Evolutionary conservation across 495 filamentous ascomycete species (phyloP), one percentile per base, ranked within the genome.

Genomic region (Hypoxylon trugodes): DNA sequence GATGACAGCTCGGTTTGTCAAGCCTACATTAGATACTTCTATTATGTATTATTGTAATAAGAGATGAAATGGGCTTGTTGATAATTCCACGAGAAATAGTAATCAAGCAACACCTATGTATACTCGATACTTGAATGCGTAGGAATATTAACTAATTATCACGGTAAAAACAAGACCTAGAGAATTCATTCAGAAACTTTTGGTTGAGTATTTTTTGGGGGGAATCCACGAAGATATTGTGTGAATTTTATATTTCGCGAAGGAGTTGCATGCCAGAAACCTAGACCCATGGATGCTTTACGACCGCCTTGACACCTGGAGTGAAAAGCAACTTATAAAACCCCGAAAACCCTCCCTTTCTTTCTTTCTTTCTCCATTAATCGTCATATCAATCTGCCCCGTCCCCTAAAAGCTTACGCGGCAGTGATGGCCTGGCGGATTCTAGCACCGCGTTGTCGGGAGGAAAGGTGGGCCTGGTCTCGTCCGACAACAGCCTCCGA

Each of bases 401-500:
- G 42, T 36, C 28, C 24, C 38, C 40, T 59, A 28, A n/a, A 41
- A 38, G 54, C 69, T 77, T 92, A 94, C 74, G 90, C 83, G 72
- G 91, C 82, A 57, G 89, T 91, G 80, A 97, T 90, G 70, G 91
- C 91, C 69, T 76, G 75, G 79, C 90, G 88, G 71, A 88, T 77
- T 77, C 89, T 86, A 71, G 85, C 79, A 72, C 90, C 95, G 73
- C 93, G 91, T 86, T 97, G 95, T 79, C 92, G 88, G 54, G 90
- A 89, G 83, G 77, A 90, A 71, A 98, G 81, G 71, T 86, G 87
- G 59, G 74, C 71, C 41, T 77, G 69, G 66, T 89, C 84, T 60
- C 84, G 82, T 67, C 84, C 80, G 49, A 82, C 83, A 68, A 86
- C 82, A 35, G 83, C 76, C 66, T 87, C 83, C 33, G 84, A 86